Evolutionary conservation across 192 early-diverging fungal genomes (phyloP), one percentile per base, ranked within the genome.

Genomic region (Rhizophagus clarus): DNA sequence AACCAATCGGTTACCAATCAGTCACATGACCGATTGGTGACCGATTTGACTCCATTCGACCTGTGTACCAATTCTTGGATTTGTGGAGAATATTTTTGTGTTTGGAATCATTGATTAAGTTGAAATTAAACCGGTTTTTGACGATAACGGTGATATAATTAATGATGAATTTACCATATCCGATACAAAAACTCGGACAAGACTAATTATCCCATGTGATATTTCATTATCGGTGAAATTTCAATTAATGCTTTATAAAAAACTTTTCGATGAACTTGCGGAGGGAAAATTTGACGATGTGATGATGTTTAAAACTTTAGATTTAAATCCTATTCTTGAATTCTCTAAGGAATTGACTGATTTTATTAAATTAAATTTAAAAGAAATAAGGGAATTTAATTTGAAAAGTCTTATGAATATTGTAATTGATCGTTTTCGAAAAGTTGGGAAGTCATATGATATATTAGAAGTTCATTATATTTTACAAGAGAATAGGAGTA

Each of bases 161-260:
- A 24, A 61, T 8, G 8, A 7, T 2, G 31, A 42, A 61, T 74
- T 15, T 15, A 20, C 3, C 17, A 56, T 77, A 49, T n/a, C n/a
- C n/a, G n/a, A n/a, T n/a, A n/a, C n/a, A n/a, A n/a, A n/a, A n/a
- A n/a, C n/a, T n/a, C n/a, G 63, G 0, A 12, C n/a, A 6, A 64
- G n/a, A 77, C 34, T n/a, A 5, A 49, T 29, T 40, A 2, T 40
- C 12, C 63, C 63, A 51, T 14, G 14, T 2, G 24, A 40, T 14
- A 24, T 47, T 49, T 11, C 9, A 40, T 11, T 42, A 14, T 60
- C 56, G 4, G 37, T 26, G 22, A 64, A 66, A 17, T 45, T 29
- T 45, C 76, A 77, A 67, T 40, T 77, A 49, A 77, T 77, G 76
- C 40, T 77, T 26, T 77, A 77, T 26, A 77, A 77, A 49, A 63